Conservation (phyloP, 2,329 filamentous ascomycete species). For the Monosporascus ibericus region DNA sequence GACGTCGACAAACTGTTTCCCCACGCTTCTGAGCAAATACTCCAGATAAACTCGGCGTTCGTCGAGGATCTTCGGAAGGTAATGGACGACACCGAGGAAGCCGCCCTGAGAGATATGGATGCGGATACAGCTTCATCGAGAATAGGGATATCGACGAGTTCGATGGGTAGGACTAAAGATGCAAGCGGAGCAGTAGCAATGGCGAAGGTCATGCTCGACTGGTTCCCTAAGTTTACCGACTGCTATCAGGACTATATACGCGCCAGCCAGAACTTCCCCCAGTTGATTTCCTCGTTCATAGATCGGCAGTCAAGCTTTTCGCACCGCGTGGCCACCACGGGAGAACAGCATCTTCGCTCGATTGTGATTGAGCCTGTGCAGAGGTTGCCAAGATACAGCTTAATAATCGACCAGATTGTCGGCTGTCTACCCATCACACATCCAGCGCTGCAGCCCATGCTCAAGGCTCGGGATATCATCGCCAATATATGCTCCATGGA, state of each 20-base stretch:
- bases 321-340: slow-evolving; percentile 71
- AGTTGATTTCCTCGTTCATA: slow-evolving; percentile 71
- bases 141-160: slow-evolving; percentile 34
- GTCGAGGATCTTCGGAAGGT: slow-evolving; percentile 68
- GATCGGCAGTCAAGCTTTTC: slow-evolving; percentile 79
- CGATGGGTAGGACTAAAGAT: slow-evolving; percentile 51
- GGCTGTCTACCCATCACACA: slow-evolving; percentile 79
- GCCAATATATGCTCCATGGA: slow-evolving; percentile 96
- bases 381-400: slow-evolving; percentile 84
- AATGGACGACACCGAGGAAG: slow-evolving; percentile 78
- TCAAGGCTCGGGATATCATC: slow-evolving; percentile 88
- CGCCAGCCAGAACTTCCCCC: slow-evolving; percentile 80
- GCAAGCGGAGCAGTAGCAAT: slow-evolving; percentile 72
- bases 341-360: slow-evolving; percentile 86
- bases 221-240: slow-evolving; percentile 88
- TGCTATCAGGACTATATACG: slow-evolving; percentile 92
- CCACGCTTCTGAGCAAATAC: slow-evolving; percentile 69
- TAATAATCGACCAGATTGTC: slow-evolving; percentile 94
- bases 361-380: slow-evolving; percentile 95
- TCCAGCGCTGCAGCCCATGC: slow-evolving; percentile 73
- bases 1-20: slow-evolving; percentile 77
- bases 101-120: slow-evolving; percentile 72
- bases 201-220: slow-evolving; percentile 76
- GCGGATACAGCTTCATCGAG: slow-evolving; percentile 42
- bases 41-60: slow-evolving; percentile 77